A percentile compares a stretch with the other conserved stretches of the same genome.
phyloP scores from a whole-genome alignment of 2,329 filamentous ascomycete genomes.

The Neopestalotiopsis rosae region DNA sequence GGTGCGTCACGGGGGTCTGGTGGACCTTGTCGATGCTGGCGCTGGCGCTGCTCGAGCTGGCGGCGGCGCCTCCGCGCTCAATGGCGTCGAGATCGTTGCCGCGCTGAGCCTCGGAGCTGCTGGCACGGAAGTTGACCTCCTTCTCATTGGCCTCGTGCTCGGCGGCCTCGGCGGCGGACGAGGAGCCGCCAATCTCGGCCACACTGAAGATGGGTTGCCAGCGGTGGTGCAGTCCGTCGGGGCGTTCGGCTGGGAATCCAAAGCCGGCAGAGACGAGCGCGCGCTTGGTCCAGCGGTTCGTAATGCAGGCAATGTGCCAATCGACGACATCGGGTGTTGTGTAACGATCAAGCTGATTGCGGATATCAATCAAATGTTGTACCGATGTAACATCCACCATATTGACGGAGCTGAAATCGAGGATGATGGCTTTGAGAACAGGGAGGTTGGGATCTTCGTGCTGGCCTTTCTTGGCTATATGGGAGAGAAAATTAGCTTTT shows the following conservation, averaged over 20 bases:
- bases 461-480: slow-evolving; percentile 49
- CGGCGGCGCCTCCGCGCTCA: slow-evolving; percentile 23
- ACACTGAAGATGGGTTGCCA: slow-evolving; percentile 98
- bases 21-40: slow-evolving; percentile 24
- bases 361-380: slow-evolving; percentile 90
- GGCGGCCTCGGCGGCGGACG: slow-evolving; percentile 72
- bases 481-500: slow-evolving; percentile 3
- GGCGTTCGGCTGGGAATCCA: slow-evolving; percentile 72
- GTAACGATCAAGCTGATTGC: slow-evolving; percentile 90
- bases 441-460: slow-evolving; percentile 60
- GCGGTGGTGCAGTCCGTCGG: slow-evolving; percentile 61
- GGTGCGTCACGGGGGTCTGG: slow-evolving; percentile 25
- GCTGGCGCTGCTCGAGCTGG: slow-evolving; percentile 28
- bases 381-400: slow-evolving; percentile 93
- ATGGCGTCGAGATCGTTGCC: slow-evolving; percentile 30
- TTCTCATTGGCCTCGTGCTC: slow-evolving; percentile 68
- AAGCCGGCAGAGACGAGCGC: slow-evolving; percentile 88
- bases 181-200: slow-evolving; percentile 77
- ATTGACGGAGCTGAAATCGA: slow-evolving; percentile 94
- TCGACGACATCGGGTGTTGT: slow-evolving; percentile 81
- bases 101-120: slow-evolving; percentile 4
- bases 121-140: slow-evolving; percentile 28
- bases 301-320: slow-evolving; percentile 95
- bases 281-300: slow-evolving; percentile 93
- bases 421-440: slow-evolving; percentile 83